These are phyloP conservation scores for Magnusiomyces suaveolens DNA, from an alignment of 1,139 yeast species.

Conservation along the genomic window DNA sequence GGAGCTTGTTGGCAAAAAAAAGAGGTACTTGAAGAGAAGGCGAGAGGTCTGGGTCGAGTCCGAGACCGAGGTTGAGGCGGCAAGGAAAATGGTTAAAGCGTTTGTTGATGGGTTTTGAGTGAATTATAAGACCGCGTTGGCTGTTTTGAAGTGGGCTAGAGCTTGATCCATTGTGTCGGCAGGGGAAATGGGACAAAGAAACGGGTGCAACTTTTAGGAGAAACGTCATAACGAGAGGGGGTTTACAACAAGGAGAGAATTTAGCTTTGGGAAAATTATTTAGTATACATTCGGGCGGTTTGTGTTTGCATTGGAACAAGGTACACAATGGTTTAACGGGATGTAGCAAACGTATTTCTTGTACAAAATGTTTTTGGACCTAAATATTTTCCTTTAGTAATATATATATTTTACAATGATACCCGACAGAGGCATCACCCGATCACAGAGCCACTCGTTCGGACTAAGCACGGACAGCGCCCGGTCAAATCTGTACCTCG, in stretches of 20 bases:
- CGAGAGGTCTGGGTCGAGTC: background rate
- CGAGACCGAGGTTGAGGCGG: background rate
- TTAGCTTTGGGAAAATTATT: no score
- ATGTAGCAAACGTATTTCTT: background rate
- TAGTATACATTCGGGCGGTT: no score
- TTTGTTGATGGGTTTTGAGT: background rate
- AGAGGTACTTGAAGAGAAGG: background rate
- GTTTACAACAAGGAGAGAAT: no score
- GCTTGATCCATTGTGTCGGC: no score
- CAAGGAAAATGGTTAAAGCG: background rate
- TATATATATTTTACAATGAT: background rate
- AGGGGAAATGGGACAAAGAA: no score
- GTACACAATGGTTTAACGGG: background rate
- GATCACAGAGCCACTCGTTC: background rate
- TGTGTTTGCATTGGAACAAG: no score
- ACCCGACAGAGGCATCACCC: background rate
- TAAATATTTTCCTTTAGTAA: background rate
- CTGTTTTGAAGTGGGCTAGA: no score
- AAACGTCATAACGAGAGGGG: no score
- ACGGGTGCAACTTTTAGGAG: no score
- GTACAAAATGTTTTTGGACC: background rate
- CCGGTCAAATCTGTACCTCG: no score
- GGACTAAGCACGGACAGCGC: background rate
- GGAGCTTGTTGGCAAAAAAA: background rate
- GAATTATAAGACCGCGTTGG: background rate